Evolutionary conservation across 345 rosid genomes (phyloP), one percentile per base, ranked within the genome.

Genomic region (Cardiospermum halicacabum): DNA sequence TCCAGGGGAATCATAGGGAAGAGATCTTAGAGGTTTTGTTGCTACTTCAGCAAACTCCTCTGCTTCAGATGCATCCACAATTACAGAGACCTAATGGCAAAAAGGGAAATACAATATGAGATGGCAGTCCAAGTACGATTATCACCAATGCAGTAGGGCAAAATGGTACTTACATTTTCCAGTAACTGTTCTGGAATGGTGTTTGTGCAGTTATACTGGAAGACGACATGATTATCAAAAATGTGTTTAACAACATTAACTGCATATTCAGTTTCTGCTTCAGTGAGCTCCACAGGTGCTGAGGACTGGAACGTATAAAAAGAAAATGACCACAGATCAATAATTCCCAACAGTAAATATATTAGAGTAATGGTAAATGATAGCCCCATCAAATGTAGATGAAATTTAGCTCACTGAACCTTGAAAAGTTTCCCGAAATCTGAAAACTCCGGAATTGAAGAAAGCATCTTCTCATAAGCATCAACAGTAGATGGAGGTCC

Each of bases 161-260:
- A 50, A 65, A 53, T 56, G 70, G 54, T 56, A 69, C 67, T 78
- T 82, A 94, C 99, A 74, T 87, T 84, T 77, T 94, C 99, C 83
- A 94, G 84, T 60, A 94, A 74, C 64, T 89, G 96, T 75, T 94
- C 99, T 5, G 95, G 95, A 63, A 94, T 85, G 19, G 99, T 94
- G 72, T 94, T 94, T 57, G 91, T 91, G 85, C 97, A 91, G 81
- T 91, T 91, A 77, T 87, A 94, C 85, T 94, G 99, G 75, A 94
- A 85, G 77, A 94, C 89, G 45, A 91, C 86, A 74, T 91, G 95
- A 32, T 82, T 75, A 71, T 89, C 95, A 66, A 84, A 94, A 15
- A 94, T 85, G 78, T 94, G 99, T 71, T 94, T 91, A 45, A 91
- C 89, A 72, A 78, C 97, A 82, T 89, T 91, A 67, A 94, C 99